Evolutionary conservation across 257 asterid species (phyloP).

Genomic region (Solanum bulbocastanum): DNA sequence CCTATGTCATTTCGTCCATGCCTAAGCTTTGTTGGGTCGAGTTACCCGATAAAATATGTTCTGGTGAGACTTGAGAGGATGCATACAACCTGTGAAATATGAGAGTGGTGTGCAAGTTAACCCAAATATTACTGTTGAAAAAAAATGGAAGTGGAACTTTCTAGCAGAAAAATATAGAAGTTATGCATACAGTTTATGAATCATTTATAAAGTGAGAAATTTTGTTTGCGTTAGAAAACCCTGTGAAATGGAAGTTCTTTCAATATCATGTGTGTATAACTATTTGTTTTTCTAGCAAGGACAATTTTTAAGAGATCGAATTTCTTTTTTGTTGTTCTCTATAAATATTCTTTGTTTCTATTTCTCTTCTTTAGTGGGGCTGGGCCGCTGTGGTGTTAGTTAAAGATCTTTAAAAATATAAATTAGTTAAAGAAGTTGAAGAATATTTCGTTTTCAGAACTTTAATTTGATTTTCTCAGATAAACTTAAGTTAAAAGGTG

Average conservation of each 20-base stretch:
- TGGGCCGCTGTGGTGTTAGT: neutral
- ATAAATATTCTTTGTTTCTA: neutral
- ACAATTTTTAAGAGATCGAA: neutral
- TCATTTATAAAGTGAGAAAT: neutral
- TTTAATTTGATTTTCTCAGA: constrained; percentile 31
- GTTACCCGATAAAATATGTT: neutral
- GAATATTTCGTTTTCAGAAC: neutral
- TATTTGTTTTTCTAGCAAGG: neutral
- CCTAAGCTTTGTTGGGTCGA: neutral
- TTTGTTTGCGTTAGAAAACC: neutral
- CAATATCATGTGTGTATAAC: neutral
- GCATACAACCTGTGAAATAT: neutral
- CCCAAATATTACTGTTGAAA: neutral
- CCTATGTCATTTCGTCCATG: neutral
- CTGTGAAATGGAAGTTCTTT: neutral
- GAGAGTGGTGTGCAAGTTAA: neutral
- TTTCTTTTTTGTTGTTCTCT: neutral
- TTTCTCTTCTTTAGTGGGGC: neutral
- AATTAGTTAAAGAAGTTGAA: neutral
- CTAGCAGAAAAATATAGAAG: neutral
- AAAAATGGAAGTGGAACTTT: neutral
- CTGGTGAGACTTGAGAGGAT: neutral
- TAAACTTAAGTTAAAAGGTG: constrained; percentile 56
- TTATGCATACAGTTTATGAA: neutral
- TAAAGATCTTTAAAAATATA: neutral